phyloP scores from a whole-genome alignment of 1,139 yeast species.

The Blastobotrys serpentis region DNA sequence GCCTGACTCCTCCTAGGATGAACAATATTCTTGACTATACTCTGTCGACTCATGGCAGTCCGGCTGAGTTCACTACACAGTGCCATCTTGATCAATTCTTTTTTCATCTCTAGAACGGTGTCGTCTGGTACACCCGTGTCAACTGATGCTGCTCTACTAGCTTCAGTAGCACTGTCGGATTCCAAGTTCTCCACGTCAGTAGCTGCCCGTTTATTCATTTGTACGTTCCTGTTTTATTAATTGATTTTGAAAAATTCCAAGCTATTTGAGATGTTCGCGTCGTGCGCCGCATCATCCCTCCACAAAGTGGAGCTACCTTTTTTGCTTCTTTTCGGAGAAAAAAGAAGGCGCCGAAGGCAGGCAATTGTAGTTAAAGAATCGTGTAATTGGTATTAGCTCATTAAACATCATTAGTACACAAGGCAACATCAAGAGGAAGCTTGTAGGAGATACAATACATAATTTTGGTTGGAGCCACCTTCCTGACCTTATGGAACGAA shows the following conservation, averaged over 20 bases:
- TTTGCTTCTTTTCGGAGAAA: background rate
- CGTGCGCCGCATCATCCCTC: background rate
- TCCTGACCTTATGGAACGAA: conserved; percentile 78
- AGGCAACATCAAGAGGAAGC: conserved; percentile 79
- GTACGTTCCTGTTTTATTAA: too few relatives aligned
- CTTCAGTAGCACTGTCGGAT: background rate
- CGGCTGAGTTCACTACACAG: conserved; percentile 8
- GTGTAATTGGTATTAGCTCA: too few relatives aligned
- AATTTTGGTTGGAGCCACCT: conserved; percentile 94
- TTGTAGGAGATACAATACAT: conserved; percentile 87
- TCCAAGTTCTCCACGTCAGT: background rate
- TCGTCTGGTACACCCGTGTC: conserved; percentile 1
- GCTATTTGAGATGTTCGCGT: background rate
- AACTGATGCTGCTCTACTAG: background rate
- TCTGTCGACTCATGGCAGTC: background rate
- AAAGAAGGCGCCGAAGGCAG: background rate
- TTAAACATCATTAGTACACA: background rate
- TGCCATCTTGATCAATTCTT: conserved; percentile 6
- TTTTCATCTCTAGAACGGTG: background rate
- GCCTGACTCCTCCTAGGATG: background rate
- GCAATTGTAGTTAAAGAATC: too few relatives aligned
- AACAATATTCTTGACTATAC: conserved; percentile 7
- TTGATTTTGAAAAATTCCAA: background rate
- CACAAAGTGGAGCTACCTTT: background rate
- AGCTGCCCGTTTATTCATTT: background rate